phyloP scores from a whole-genome alignment of 148 eudicot genomes.

The Heliamphora exappendiculata region DNA sequence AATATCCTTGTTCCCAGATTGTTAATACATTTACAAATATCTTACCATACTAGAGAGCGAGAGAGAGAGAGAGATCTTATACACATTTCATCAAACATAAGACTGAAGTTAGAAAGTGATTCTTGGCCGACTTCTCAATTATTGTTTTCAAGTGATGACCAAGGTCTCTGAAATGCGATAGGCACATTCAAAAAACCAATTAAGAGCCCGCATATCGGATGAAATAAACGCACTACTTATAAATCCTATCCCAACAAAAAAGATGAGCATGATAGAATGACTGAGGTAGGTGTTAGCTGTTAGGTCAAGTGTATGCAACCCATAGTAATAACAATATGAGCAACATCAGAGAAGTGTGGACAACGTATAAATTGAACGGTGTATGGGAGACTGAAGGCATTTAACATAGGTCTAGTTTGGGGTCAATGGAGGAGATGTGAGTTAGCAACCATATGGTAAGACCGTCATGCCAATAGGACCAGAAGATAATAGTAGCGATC shows the following conservation, averaged over 20 bases:
- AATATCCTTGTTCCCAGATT: background rate
- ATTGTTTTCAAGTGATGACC: no score
- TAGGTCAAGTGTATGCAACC: background rate
- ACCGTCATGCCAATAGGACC: no score
- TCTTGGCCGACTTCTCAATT: no score
- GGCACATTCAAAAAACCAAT: background rate
- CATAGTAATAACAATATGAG: background rate
- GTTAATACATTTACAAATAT: background rate
- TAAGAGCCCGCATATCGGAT: background rate
- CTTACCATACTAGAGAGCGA: background rate
- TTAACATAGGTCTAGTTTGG: no score
- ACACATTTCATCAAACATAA: background rate
- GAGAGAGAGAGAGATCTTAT: background rate
- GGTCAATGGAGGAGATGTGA: no score
- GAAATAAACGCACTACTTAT: background rate
- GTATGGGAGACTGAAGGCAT: no score
- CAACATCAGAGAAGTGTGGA: no score
- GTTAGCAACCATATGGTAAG: no score
- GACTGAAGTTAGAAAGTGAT: no score
- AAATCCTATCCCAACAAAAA: background rate
- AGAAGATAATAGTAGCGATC: no score
- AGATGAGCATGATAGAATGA: background rate
- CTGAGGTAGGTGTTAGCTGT: no score
- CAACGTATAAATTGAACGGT: no score
- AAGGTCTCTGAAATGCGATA: background rate